phyloP scores from a whole-genome alignment of 176 grass and related monocot genomes.

The Eragrostis curvula region DNA sequence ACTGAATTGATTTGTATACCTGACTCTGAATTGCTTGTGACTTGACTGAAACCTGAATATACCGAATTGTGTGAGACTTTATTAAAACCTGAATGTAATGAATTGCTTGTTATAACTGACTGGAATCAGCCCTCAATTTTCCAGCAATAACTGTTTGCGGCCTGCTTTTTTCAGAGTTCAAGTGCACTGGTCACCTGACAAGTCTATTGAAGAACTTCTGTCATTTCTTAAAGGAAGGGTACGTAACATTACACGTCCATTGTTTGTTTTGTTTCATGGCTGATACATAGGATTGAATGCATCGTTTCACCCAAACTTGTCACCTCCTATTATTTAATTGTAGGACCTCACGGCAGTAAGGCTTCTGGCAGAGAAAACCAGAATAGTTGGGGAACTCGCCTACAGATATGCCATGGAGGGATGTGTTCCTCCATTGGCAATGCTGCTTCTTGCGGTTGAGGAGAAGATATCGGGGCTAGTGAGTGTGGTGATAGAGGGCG shows the following conservation, averaged over 20 bases:
- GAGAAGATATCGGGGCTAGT: conserved; percentile 53
- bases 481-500: conserved; percentile 53
- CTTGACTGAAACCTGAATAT: no score
- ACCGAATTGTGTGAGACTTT: no score
- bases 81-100: background rate
- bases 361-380: conserved; percentile 62
- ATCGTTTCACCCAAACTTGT: conserved; percentile 4
- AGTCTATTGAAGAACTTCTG: conserved; percentile 57
- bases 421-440: conserved; percentile 36
- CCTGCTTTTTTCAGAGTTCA: conserved; percentile 44
- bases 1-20: no score
- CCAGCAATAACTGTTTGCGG: background rate
- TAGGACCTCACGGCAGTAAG: conserved; percentile 59
- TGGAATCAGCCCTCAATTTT: background rate
- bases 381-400: conserved; percentile 48
- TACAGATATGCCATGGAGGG: conserved; percentile 63
- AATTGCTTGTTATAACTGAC: background rate
- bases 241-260: background rate
- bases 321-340: conserved; percentile 20
- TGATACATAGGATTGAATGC: conserved; percentile 11
- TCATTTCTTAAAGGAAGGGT: conserved; percentile 51
- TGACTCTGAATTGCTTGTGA: background rate
- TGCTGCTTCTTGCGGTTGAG: conserved; percentile 61
- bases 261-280: background rate
- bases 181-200: conserved; percentile 51